Percentiles rank a stretch among this genome's conserved stretches.
phyloP scores from a whole-genome alignment of 495 filamentous ascomycete species.

The Penicillium crystallinum region DNA sequence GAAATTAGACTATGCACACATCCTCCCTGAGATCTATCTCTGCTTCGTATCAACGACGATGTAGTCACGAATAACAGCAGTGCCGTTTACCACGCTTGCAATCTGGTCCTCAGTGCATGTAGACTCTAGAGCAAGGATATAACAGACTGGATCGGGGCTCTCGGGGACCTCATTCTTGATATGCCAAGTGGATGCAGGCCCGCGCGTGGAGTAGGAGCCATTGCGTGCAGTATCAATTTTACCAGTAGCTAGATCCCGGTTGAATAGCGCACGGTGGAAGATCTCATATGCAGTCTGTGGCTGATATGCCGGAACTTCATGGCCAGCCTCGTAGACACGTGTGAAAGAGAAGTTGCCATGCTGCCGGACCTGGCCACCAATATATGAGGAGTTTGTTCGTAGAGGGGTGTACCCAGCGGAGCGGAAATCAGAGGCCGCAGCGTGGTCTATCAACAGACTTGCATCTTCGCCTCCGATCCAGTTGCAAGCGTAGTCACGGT shows the following conservation, averaged over 20 bases:
- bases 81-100: constrained; percentile 39
- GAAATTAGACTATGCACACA: too few relatives aligned
- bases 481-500: constrained; percentile 56
- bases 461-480: constrained; percentile 45
- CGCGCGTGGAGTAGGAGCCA: constrained; percentile 42
- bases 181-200: constrained; percentile 46
- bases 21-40: neutral
- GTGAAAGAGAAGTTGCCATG: constrained; percentile 55
- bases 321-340: constrained; percentile 55
- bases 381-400: constrained; percentile 39
- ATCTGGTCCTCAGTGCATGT: constrained; percentile 48
- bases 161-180: constrained; percentile 43
- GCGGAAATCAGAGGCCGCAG: constrained; percentile 37
- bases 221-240: constrained; percentile 32
- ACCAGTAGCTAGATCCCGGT: constrained; percentile 54
- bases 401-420: constrained; percentile 48
- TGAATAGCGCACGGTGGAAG: constrained; percentile 50
- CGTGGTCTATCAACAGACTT: constrained; percentile 37
- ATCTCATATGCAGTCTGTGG: constrained; percentile 51
- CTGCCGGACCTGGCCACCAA: constrained; percentile 52
- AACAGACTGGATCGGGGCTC: constrained; percentile 40
- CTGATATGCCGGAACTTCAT: constrained; percentile 58
- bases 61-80: constrained; percentile 46
- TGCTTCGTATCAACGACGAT: constrained; percentile 34
- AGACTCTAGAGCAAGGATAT: constrained; percentile 34